A percentile compares a stretch with the other conserved stretches of the same genome.
phyloP scores from a whole-genome alignment of 2,329 filamentous ascomycete species.

The Talaromyces rugulosus region DNA sequence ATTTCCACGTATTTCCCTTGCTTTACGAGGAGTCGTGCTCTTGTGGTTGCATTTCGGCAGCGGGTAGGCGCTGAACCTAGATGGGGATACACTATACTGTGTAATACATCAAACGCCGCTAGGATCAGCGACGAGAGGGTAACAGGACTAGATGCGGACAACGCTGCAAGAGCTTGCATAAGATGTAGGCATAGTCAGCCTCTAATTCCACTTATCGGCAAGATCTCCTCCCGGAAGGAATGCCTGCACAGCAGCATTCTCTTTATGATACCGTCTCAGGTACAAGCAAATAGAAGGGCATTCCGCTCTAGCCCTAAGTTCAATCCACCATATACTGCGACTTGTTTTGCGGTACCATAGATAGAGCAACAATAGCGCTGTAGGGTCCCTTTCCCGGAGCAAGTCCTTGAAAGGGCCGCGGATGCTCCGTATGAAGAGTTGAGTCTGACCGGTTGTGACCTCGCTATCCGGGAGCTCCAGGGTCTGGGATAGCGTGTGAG shows the following conservation, averaged over 20 bases:
- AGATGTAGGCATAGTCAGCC: too few species aligned
- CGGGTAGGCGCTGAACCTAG: too few species aligned
- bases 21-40: too few species aligned
- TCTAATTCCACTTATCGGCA: constrained; percentile 11
- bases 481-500: constrained; percentile 33
- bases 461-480: constrained; percentile 23
- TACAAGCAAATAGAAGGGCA: constrained; percentile 41
- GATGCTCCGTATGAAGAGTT: constrained; percentile 34
- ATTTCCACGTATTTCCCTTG: too few species aligned
- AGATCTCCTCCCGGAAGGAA: constrained; percentile 28
- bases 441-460: constrained; percentile 9
- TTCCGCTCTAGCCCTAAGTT: constrained; percentile 39
- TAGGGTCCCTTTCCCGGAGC: constrained; percentile 31
- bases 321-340: constrained; percentile 43
- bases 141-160: too few species aligned
- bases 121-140: too few species aligned
- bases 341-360: constrained; percentile 42
- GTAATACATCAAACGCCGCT: too few species aligned
- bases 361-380: constrained; percentile 39
- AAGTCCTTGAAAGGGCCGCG: constrained; percentile 30
- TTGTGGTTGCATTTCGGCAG: too few species aligned
- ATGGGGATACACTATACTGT: too few species aligned
- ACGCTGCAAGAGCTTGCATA: too few species aligned
- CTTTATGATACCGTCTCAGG: constrained; percentile 27
- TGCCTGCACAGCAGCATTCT: constrained; percentile 21